phyloP scores from a whole-genome alignment of 306 rosid genomes.

The Trichosanthes truncata region DNA sequence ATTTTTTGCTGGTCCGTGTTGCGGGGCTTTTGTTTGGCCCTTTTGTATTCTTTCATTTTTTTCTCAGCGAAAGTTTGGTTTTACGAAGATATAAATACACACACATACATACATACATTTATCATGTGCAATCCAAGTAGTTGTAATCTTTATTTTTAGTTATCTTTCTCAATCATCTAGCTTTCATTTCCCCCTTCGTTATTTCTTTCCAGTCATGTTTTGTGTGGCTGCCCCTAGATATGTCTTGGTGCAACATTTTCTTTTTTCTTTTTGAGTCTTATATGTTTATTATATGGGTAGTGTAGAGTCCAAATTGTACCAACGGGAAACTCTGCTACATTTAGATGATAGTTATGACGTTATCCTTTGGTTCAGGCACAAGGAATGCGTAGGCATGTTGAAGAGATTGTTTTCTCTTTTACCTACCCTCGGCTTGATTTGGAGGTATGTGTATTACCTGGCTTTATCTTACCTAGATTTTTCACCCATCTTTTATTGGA shows the following conservation, averaged over 20 bases:
- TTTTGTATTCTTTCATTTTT: neutral
- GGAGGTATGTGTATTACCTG: constrained; percentile 46
- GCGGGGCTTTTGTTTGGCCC: neutral
- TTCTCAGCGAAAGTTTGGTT: neutral
- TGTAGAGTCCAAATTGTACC: neutral
- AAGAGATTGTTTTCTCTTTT: constrained; percentile 79
- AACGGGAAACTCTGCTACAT: neutral
- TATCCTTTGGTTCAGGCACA: constrained; percentile 29
- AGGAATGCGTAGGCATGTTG: constrained; percentile 60
- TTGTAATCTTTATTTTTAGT: neutral
- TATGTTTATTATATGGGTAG: neutral
- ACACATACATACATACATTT: neutral
- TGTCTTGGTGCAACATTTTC: neutral
- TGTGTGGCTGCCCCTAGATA: neutral
- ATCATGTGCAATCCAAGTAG: neutral
- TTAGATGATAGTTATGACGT: neutral
- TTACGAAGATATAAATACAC: neutral
- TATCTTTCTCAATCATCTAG: neutral
- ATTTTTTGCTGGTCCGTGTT: neutral
- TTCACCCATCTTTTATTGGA: neutral
- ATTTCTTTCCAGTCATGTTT: neutral
- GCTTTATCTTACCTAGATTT: constrained; percentile 8
- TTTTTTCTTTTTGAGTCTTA: neutral
- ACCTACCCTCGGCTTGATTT: constrained; percentile 88
- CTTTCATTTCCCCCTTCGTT: neutral